phyloP scores from a whole-genome alignment of 2,329 filamentous ascomycete species.

The Penicillium sp. region DNA sequence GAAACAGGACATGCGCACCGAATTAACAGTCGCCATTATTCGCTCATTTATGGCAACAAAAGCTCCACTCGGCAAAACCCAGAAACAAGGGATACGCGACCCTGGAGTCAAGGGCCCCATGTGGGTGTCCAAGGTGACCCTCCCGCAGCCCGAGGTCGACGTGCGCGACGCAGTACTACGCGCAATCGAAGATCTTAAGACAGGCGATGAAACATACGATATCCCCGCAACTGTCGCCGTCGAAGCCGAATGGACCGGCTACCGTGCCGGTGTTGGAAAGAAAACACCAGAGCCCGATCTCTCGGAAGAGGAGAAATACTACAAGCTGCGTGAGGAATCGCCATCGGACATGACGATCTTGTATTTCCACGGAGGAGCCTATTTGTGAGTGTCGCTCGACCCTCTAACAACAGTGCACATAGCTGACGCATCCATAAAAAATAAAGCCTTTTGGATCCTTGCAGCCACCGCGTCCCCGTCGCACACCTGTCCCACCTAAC shows the following conservation, averaged over 20 bases:
- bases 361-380: slow-evolving; percentile 48
- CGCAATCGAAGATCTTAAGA: slow-evolving; percentile 39
- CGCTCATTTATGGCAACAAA: slow-evolving; percentile 58
- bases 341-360: slow-evolving; percentile 42
- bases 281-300: slow-evolving; percentile 39
- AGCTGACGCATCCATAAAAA: neutral
- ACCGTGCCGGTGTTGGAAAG: slow-evolving; percentile 38
- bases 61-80: slow-evolving; percentile 58
- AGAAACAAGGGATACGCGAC: slow-evolving; percentile 61
- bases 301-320: slow-evolving; percentile 44
- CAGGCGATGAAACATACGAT: slow-evolving; percentile 38
- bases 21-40: slow-evolving; percentile 69
- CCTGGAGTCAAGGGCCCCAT: slow-evolving; percentile 71
- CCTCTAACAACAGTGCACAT: neutral
- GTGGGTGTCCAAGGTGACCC: slow-evolving; percentile 72
- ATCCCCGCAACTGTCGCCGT: slow-evolving; percentile 36
- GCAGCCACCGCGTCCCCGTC: slow-evolving; percentile 38
- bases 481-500: slow-evolving; percentile 39
- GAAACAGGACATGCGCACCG: slow-evolving; percentile 76
- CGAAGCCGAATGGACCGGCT: slow-evolving; percentile 47
- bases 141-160: slow-evolving; percentile 55
- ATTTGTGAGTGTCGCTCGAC: slow-evolving; percentile 34
- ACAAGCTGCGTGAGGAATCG: slow-evolving; percentile 37
- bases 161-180: slow-evolving; percentile 37
- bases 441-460: slow-evolving; percentile 43